Evolutionary conservation across 139 green algal genomes (phyloP).

Genomic region (Spirogloea muscicola): DNA sequence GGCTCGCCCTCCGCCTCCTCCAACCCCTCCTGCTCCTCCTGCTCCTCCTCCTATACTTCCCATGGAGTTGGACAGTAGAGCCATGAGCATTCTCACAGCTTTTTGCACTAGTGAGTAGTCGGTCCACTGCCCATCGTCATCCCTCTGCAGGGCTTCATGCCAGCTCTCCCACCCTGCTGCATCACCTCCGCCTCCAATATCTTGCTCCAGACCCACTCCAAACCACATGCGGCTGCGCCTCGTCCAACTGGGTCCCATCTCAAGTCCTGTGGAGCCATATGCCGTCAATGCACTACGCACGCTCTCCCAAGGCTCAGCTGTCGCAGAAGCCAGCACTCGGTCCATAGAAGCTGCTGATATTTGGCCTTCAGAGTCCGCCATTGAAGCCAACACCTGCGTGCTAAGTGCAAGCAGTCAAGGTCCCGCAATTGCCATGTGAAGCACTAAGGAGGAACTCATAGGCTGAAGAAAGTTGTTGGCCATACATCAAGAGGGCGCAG

Average conservation of each 20-base stretch:
- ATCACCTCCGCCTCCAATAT: too few relatives aligned
- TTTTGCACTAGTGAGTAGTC: conserved; percentile 35
- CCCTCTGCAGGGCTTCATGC: neutral
- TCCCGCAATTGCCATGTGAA: too few relatives aligned
- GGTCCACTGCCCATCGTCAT: conserved; percentile 31
- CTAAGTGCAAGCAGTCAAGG: too few relatives aligned
- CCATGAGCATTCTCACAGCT: conserved; percentile 24
- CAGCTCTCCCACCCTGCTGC: conserved; percentile 12
- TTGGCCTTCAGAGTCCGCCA: conserved; percentile 38
- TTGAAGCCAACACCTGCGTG: conserved; percentile 24
- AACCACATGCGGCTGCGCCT: conserved; percentile 36
- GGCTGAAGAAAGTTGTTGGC: too few relatives aligned
- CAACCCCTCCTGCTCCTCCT: neutral
- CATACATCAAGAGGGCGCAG: too few relatives aligned
- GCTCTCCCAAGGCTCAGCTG: conserved; percentile 31
- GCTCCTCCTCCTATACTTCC: too few relatives aligned
- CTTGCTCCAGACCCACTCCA: conserved; percentile 39
- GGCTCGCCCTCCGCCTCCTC: neutral
- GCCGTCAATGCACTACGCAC: conserved; percentile 18
- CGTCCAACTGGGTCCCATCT: conserved; percentile 21
- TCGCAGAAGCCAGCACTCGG: conserved; percentile 17
- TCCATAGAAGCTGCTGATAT: conserved; percentile 32
- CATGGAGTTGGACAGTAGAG: conserved; percentile 19
- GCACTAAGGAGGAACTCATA: too few relatives aligned
- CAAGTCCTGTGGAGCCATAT: conserved; percentile 18